phyloP scores from a whole-genome alignment of 2,329 filamentous ascomycete genomes.

The Ophiostoma pallidulum region DNA sequence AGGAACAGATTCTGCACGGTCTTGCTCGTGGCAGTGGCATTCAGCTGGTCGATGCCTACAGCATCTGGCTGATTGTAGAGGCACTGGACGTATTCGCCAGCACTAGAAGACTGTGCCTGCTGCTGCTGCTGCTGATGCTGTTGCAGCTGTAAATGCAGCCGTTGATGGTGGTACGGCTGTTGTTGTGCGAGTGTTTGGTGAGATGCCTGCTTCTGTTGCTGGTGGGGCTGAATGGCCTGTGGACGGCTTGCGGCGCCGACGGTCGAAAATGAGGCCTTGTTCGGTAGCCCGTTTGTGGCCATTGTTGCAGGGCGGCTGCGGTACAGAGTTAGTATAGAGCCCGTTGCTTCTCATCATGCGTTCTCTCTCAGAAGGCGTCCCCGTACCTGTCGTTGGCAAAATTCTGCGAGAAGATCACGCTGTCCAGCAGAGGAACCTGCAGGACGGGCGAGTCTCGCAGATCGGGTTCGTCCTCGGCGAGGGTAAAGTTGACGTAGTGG shows the following conservation, averaged over 20 bases:
- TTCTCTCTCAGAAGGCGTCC: neutral
- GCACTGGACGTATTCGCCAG: constrained; percentile 33
- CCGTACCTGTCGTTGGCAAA: constrained; percentile 35
- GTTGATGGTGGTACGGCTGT: constrained; percentile 5
- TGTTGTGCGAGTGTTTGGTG: constrained; percentile 3
- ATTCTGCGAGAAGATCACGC: constrained; percentile 36
- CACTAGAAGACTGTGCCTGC: neutral
- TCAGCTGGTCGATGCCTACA: constrained; percentile 47
- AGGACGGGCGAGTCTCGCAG: constrained; percentile 35
- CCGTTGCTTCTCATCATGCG: no score
- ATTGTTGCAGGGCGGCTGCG: no score
- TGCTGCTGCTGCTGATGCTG: neutral
- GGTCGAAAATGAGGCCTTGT: constrained; percentile 8
- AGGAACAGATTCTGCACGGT: constrained; percentile 53
- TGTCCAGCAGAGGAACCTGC: constrained; percentile 41
- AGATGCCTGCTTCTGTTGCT: constrained; percentile 8
- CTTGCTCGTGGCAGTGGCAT: constrained; percentile 47
- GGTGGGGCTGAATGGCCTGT: neutral
- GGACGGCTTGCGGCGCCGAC: neutral
- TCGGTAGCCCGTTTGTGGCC: neutral
- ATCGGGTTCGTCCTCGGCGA: constrained; percentile 48
- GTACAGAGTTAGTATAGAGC: no score
- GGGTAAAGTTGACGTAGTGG: constrained; percentile 69
- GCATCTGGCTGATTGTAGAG: constrained; percentile 53
- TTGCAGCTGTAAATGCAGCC: neutral